Evolutionary conservation across 2,329 filamentous ascomycete species (phyloP).

Genomic region (Hymenoscyphus scutula): DNA sequence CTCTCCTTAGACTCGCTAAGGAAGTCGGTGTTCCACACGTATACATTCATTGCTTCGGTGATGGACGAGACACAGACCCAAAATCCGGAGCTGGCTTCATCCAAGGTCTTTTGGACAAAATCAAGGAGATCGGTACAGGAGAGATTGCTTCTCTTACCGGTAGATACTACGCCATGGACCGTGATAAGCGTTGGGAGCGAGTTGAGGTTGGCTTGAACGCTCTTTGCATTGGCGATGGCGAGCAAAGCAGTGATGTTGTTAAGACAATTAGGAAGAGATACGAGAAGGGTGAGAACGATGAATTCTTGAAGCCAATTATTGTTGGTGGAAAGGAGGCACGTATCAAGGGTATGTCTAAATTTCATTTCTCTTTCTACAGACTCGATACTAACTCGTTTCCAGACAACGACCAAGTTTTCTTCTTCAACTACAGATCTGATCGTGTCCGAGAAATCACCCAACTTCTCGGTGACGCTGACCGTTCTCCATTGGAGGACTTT

Average conservation of each 20-base stretch:
- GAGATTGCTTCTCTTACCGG: slow-evolving; percentile 92
- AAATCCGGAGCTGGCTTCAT: slow-evolving; percentile 89
- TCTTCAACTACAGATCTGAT: slow-evolving; percentile 99
- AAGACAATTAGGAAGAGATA: slow-evolving; percentile 86
- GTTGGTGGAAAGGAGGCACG: slow-evolving; percentile 82
- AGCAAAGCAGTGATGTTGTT: slow-evolving; percentile 79
- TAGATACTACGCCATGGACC: slow-evolving; percentile 98
- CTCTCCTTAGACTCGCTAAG: slow-evolving; percentile 86
- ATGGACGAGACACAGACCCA: slow-evolving; percentile 96
- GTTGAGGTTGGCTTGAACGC: slow-evolving; percentile 85
- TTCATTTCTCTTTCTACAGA: not conserved
- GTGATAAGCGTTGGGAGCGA: slow-evolving; percentile 98
- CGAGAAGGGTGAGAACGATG: slow-evolving; percentile 83
- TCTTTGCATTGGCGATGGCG: slow-evolving; percentile 80
- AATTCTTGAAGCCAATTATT: slow-evolving; percentile 98
- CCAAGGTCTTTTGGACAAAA: slow-evolving; percentile 76
- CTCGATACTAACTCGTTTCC: slow-evolving; percentile 19
- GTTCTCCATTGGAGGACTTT: slow-evolving; percentile 87
- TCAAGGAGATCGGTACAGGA: slow-evolving; percentile 80
- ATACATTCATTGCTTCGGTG: slow-evolving; percentile 98
- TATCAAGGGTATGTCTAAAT: slow-evolving; percentile 65
- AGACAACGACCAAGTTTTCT: slow-evolving; percentile 95
- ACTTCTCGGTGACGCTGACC: slow-evolving; percentile 87
- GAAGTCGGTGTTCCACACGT: slow-evolving; percentile 83
- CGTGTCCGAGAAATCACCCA: slow-evolving; percentile 95